Evolutionary conservation across 83 land plant genomes (phyloP), one percentile per base, ranked within the genome.

Genomic region (Picea engelmannii): DNA sequence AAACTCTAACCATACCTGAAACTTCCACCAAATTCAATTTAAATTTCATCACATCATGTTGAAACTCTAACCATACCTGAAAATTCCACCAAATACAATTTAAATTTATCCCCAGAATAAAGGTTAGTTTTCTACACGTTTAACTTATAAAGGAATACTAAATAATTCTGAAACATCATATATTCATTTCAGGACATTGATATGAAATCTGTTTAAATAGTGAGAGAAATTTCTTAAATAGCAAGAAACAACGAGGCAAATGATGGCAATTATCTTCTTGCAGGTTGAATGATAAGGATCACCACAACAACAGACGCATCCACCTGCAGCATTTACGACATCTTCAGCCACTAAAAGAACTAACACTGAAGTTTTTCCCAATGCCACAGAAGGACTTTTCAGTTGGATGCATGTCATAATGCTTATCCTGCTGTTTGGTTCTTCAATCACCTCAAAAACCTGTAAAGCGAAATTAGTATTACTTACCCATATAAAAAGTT

Each of bases 191-290:
- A 16, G 9, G 18, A 70, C 20, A 17, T 9, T 70, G 21, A 20
- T 40, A 42, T 9, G 9, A 21, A 11, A 6, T 13, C 31, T 70
- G 40, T 17, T 17, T 4, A 15, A 42, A 38, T 6, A n/a, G 1
- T 16, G 13, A 1, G 76, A 71, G 40, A 4, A 31, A 31, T 35
- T 1, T 5, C 15, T 4, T 17, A n/a, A 42, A n/a, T 81, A 92
- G 91, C 95, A 90, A 11, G 95, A 92, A 64, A 88, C 78, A 42
- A 90, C 79, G 78, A 90, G 90, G 79, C 88, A 90, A 35, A 88
- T 47, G 6, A 88, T 67, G 6, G 89, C 95, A 15, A 88, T 23
- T 21, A 83, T 82, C 89, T 93, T 86, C 31, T 85, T 84, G 62
- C 84, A 68, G 63, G 69, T 76, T 13, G 88, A 79, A 17, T 86